phyloP scores from a whole-genome alignment of 352 stramenopile genomes.

The Globisporangium splendens region DNA sequence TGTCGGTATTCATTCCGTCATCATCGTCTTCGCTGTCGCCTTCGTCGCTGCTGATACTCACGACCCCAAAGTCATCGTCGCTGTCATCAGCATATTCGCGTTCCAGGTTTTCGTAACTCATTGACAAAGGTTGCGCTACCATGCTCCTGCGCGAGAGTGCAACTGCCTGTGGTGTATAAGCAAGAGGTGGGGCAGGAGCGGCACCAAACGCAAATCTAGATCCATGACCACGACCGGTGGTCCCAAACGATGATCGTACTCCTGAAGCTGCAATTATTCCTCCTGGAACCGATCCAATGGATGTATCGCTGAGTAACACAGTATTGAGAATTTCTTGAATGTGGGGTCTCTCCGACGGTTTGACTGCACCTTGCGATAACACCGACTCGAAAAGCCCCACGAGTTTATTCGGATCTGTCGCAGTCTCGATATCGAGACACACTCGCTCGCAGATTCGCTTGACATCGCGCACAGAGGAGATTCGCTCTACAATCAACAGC shows the following conservation, averaged over 20 bases:
- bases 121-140: too few relatives aligned
- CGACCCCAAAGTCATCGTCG: slow-evolving; percentile 7
- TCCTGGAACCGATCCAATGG: too few relatives aligned
- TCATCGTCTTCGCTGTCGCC: slow-evolving; percentile 4
- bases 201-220: too few relatives aligned
- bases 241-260: too few relatives aligned
- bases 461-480: slow-evolving; percentile 13
- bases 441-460: slow-evolving; percentile 26
- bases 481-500: slow-evolving; percentile 29
- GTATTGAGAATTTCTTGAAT: too few relatives aligned
- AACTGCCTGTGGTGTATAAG: too few relatives aligned
- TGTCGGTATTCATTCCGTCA: slow-evolving; percentile 2
- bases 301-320: too few relatives aligned
- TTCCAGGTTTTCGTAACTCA: background rate
- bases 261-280: too few relatives aligned
- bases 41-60: slow-evolving; percentile 7
- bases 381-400: slow-evolving; percentile 29
- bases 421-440: slow-evolving; percentile 21
- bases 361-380: slow-evolving; percentile 17
- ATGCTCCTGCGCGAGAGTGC: too few relatives aligned
- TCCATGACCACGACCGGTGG: too few relatives aligned
- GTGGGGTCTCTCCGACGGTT: background rate
- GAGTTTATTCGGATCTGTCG: slow-evolving; percentile 8
- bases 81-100: background rate
- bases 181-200: too few relatives aligned